A percentile compares a stretch with the other conserved stretches of the same genome.
phyloP scores from a whole-genome alignment of 768 basidiomycete genomes.

The Lentinula aciculospora region DNA sequence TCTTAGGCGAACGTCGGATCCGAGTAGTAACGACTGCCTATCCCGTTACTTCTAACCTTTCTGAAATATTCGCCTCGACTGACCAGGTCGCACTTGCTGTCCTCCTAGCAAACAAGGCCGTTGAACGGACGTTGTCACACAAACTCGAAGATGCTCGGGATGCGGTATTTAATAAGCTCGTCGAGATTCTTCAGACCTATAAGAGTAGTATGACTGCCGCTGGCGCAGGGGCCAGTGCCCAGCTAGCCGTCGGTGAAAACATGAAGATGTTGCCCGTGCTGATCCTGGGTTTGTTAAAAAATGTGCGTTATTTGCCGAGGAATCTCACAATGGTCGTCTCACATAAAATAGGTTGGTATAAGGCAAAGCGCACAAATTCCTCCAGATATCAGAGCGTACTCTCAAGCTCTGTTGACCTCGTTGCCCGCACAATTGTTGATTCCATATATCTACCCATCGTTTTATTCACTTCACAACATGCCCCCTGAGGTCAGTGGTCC shows the following conservation, averaged over 20 bases:
- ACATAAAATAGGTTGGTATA: slow-evolving; percentile 66
- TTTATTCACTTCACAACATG: slow-evolving; percentile 98
- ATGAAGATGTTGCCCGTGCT: slow-evolving; percentile 92
- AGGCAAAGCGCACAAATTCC: slow-evolving; percentile 97
- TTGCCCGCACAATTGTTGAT: slow-evolving; percentile 87
- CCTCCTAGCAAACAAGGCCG: slow-evolving; percentile 86
- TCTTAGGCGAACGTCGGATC: slow-evolving; percentile 74
- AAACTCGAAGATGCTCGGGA: slow-evolving; percentile 90
- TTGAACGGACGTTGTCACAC: slow-evolving; percentile 79
- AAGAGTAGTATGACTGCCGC: slow-evolving; percentile 96
- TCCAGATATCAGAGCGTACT: slow-evolving; percentile 92
- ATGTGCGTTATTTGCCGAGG: slow-evolving; percentile 42
- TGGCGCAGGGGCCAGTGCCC: slow-evolving; percentile 90
- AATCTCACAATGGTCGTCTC: neutral
- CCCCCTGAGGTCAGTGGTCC: slow-evolving; percentile 62
- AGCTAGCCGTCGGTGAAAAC: slow-evolving; percentile 89
- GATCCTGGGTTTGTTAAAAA: slow-evolving; percentile 87
- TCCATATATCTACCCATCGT: slow-evolving; percentile 91
- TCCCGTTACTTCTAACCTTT: slow-evolving; percentile 82
- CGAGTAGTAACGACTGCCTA: slow-evolving; percentile 85
- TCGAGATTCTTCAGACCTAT: slow-evolving; percentile 82
- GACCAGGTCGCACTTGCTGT: slow-evolving; percentile 87
- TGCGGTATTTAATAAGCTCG: slow-evolving; percentile 74
- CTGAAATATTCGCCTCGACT: slow-evolving; percentile 85
- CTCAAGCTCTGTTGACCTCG: slow-evolving; percentile 87